phyloP scores from a whole-genome alignment of 1,284 basidiomycete species.

The Nidula niveotomentosa region DNA sequence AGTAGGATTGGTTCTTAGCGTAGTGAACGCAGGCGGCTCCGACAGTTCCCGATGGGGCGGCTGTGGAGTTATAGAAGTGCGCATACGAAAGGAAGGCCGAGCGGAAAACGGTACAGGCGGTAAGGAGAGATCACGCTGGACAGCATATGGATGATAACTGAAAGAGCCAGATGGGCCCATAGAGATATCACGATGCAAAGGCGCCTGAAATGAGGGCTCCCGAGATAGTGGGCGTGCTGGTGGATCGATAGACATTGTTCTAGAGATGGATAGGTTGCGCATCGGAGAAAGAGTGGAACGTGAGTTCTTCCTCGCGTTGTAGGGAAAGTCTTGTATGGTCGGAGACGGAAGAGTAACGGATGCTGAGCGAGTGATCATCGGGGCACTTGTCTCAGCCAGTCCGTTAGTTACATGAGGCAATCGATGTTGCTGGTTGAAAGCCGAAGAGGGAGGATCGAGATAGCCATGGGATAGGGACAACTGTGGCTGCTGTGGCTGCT shows the following conservation, averaged over 20 bases:
- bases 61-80: conserved; percentile 68
- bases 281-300: conserved; percentile 41
- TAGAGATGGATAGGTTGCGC: conserved; percentile 30
- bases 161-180: conserved; percentile 15
- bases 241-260: conserved; percentile 67
- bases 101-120: conserved; percentile 32
- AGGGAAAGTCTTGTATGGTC: conserved; percentile 11
- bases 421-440: conserved; percentile 32
- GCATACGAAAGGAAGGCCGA: conserved; percentile 57
- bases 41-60: conserved; percentile 56
- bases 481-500: not conserved
- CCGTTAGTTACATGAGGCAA: conserved; percentile 3
- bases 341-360: conserved; percentile 33
- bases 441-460: conserved; percentile 53
- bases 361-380: conserved; percentile 30
- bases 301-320: conserved; percentile 21
- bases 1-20: conserved; percentile 59
- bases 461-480: conserved; percentile 28
- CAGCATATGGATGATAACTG: conserved; percentile 12
- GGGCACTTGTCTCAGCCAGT: conserved; percentile 15
- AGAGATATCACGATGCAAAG: conserved; percentile 21
- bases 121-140: conserved; percentile 29
- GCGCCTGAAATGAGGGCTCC: conserved; percentile 31
- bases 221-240: conserved; percentile 39
- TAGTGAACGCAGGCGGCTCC: conserved; percentile 65